Evolutionary conservation across 306 rosid species (phyloP).

Genomic region (Neltuma alba): DNA sequence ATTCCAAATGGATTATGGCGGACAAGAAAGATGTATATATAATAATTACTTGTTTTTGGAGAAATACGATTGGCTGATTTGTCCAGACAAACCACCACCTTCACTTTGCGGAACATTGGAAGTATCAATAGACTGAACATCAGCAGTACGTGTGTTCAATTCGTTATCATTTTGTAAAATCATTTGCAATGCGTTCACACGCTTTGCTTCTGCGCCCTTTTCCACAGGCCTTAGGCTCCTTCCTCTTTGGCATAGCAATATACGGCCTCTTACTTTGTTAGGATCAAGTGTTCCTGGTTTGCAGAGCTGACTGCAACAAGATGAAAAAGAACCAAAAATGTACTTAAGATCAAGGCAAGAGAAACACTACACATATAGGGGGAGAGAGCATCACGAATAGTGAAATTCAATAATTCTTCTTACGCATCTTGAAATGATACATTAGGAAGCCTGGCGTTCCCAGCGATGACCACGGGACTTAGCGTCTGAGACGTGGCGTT

Average conservation of each 20-base stretch:
- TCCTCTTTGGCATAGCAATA: slow-evolving; percentile 52
- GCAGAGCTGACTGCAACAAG: slow-evolving; percentile 40
- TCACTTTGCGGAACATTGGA: background rate
- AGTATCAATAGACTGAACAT: slow-evolving; percentile 47
- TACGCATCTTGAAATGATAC: slow-evolving; percentile 36
- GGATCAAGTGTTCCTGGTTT: slow-evolving; percentile 47
- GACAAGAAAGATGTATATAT: no score
- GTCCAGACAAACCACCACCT: no score
- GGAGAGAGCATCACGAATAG: background rate
- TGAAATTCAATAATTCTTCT: slow-evolving; percentile 27
- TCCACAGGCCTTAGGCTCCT: slow-evolving; percentile 24
- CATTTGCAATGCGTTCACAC: slow-evolving; percentile 62
- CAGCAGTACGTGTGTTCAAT: slow-evolving; percentile 35
- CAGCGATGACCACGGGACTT: slow-evolving; percentile 39
- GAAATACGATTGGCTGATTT: background rate
- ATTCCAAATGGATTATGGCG: no score
- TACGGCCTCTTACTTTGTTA: slow-evolving; percentile 50
- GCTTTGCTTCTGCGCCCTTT: slow-evolving; percentile 33
- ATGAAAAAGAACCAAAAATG: no score
- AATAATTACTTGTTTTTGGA: background rate
- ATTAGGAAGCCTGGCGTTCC: slow-evolving; percentile 35
- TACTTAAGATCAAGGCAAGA: no score
- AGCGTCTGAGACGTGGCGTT: slow-evolving; percentile 33
- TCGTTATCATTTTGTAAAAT: slow-evolving; percentile 38
- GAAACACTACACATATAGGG: background rate